A percentile compares a stretch with the other conserved stretches of the same genome.
These are phyloP conservation scores for Pichia terricola DNA, from an alignment of 1,139 yeast genomes.

Conservation along the genomic window DNA sequence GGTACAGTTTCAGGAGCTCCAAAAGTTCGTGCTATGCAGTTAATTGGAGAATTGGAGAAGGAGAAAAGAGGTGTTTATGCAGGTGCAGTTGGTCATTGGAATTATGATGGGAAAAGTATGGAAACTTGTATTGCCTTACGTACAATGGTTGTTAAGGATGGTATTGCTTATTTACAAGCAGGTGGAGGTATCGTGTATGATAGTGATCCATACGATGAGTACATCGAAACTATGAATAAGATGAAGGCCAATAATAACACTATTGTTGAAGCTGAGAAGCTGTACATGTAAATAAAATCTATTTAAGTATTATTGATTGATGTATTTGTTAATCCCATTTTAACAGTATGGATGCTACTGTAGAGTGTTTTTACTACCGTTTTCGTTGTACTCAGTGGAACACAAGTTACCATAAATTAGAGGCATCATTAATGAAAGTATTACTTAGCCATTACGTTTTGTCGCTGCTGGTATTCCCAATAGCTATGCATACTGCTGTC, in stretches of 20 bases:
- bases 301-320: too few relatives aligned
- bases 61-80: constrained; percentile 96
- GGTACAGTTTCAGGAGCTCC: constrained; percentile 99
- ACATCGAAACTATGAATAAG: constrained; percentile 92
- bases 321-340: too few relatives aligned
- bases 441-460: too few relatives aligned
- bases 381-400: neutral
- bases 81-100: constrained; percentile 99
- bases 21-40: constrained; percentile 91
- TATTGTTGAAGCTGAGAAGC: constrained; percentile 75
- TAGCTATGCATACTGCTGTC: too few relatives aligned
- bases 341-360: too few relatives aligned
- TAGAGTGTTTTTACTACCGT: neutral
- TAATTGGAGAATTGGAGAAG: constrained; percentile 77
- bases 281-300: constrained; percentile 9
- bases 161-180: constrained; percentile 87
- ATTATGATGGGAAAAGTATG: constrained; percentile 86
- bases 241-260: constrained; percentile 91
- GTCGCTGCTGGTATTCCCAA: too few relatives aligned
- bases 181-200: constrained; percentile 98
- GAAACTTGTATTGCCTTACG: constrained; percentile 95
- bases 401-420: too few relatives aligned
- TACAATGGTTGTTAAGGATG: constrained; percentile 92
- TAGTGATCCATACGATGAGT: constrained; percentile 92
- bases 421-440: too few relatives aligned